Evolutionary conservation across 495 filamentous ascomycete species (phyloP).

Genomic region (Hypoxylon intermedium): DNA sequence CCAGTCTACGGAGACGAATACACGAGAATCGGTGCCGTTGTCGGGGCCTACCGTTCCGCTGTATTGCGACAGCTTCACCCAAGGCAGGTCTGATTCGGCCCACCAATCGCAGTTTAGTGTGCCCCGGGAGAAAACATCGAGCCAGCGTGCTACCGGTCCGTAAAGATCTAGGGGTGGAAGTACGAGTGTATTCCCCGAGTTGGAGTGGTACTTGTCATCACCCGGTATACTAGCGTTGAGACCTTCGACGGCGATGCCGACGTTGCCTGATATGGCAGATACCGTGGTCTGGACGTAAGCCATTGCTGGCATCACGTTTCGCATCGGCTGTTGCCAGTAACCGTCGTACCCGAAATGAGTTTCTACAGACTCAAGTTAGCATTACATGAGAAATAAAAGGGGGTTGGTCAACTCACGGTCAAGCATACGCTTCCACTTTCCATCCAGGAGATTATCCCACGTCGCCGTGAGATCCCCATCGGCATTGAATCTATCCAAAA

Average conservation of each 20-base stretch:
- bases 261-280: conserved; percentile 64
- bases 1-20: conserved; percentile 71
- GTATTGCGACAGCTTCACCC: conserved; percentile 63
- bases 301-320: conserved; percentile 68
- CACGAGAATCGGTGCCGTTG: conserved; percentile 60
- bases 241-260: conserved; percentile 71
- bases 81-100: conserved; percentile 57
- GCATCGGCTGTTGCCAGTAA: conserved; percentile 75
- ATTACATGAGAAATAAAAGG: not conserved
- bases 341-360: conserved; percentile 60
- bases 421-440: conserved; percentile 79
- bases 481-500: conserved; percentile 65
- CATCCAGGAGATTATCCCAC: conserved; percentile 68
- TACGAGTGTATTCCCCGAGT: conserved; percentile 61
- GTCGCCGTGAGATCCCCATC: conserved; percentile 66
- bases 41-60: conserved; percentile 60
- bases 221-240: conserved; percentile 70
- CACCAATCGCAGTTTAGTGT: conserved; percentile 64
- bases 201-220: conserved; percentile 68
- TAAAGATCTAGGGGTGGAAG: conserved; percentile 69
- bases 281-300: conserved; percentile 63
- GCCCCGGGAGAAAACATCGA: conserved; percentile 73
- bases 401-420: conserved; percentile 53
- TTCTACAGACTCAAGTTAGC: conserved; percentile 41
- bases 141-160: conserved; percentile 64